Base-by-base conservation (phyloP, 352 stramenopile species). In the Globisporangium polare region DNA sequence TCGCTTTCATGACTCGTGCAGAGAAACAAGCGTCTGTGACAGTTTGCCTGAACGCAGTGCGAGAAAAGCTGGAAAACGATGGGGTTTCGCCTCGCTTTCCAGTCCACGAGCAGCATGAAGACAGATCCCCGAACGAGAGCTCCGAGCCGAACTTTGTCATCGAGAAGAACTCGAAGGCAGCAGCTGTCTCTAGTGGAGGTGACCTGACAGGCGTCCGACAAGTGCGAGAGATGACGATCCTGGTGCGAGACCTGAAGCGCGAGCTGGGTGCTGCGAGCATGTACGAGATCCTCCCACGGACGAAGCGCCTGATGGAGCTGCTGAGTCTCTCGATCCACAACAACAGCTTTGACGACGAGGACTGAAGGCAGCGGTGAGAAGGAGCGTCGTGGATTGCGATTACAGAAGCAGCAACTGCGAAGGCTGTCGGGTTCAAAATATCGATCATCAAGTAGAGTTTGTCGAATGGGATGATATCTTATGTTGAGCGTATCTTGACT, bases 221-320 rank as follows among this genome's bases (percentile, higher is more conserved):
- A 81, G 85, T 94, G 20, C 81, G 85, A 0, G 67, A 88, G 53
- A 90, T 92, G 79, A 79, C 72, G 26, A 64, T 92, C 22, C 62
- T 92, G 12, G 61, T 94, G 0, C 80, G 78, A n/a, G 73, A 84
- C 7, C 74, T 94, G 1, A 90, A 92, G 58, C 83, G 78, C n/a
- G 85, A 92, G 58, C 68, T 94, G 5, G 85, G 85, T 1, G 85
- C 85, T 26, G 66, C 75, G 2, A 81, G 79, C 24, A 88, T 88
- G 58, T 65, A 92, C 2, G 83, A 94, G 49, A 90, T 94, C 42
- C 54, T 94, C 2, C 83, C 85, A 2, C 79, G 85, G 41, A 91
- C 81, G 8, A 82, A 87, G 53, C 76, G 83, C 2, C 68, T 94
- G 56, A 94, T 94, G 83, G 83, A 94, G 65, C 63, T 94, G 37